phyloP scores from a whole-genome alignment of 192 early-diverging fungal genomes.

The Oehlia diaphana region DNA sequence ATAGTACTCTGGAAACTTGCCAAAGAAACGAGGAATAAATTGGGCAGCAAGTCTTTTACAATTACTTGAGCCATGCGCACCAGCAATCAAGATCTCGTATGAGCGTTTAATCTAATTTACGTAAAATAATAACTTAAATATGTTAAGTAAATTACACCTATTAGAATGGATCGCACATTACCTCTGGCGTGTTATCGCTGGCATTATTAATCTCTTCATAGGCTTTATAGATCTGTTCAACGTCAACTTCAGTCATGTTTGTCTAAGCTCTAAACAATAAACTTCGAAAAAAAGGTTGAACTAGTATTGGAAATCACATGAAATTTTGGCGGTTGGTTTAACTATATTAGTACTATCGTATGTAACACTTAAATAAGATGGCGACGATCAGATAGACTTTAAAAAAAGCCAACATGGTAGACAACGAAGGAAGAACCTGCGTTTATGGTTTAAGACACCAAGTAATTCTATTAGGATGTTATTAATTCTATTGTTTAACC shows the following conservation, averaged over 20 bases:
- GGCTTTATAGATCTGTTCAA: slow-evolving; percentile 20
- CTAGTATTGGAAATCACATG: neutral
- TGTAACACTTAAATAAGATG: neutral
- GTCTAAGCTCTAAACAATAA: neutral
- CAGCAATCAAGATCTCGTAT: slow-evolving; percentile 19
- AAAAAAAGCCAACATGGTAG: neutral
- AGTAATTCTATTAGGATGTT: slow-evolving; percentile 36
- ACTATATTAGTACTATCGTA: neutral
- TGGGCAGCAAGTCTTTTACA: slow-evolving; percentile 27
- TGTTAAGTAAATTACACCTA: neutral
- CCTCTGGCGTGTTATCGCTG: neutral
- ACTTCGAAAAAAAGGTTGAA: neutral
- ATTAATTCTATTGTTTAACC: neutral
- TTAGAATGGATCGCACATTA: neutral
- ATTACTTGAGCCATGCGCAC: slow-evolving; percentile 23
- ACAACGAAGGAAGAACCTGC: slow-evolving; percentile 41
- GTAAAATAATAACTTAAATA: neutral
- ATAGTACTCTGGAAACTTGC: slow-evolving; percentile 21
- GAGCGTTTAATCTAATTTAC: slow-evolving; percentile 6
- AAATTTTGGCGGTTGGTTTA: neutral
- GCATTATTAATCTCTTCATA: slow-evolving; percentile 13
- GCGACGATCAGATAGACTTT: too few species aligned
- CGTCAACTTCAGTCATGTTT: slow-evolving; percentile 5
- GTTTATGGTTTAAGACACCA: slow-evolving; percentile 68
- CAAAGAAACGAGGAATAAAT: slow-evolving; percentile 31